Base-by-base conservation (phyloP, 176 grass and related monocot species). In the Thinopyrum elongatum region DNA sequence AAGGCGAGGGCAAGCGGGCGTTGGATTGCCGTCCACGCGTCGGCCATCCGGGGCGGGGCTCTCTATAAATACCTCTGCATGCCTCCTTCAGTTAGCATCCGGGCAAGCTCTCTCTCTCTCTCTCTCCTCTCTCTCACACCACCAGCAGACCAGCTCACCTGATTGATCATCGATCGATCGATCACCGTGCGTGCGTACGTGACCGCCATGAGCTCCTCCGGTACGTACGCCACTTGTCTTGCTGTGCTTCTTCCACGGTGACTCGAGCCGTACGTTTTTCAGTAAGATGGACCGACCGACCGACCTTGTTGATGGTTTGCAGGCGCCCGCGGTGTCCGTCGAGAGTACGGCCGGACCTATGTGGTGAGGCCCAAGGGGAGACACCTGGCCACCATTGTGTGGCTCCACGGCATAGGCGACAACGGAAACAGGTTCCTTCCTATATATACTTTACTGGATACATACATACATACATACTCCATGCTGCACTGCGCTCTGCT, bases 311-410 rank as follows among this genome's bases (percentile, higher is more conserved):
- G 11, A 25, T 70, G 39, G 26, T 49, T 26, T 89, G 89, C 90
- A 97, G 94, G 92, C 6, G 53, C 31, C 6, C 82, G 84, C 39
- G 82, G 86, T 2, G 70, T 77, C 21, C 55, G 94, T 2, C 84
- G 92, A 25, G 95, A 97, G 92, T 97, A 97, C 55, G 95, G 95
- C 27, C 87, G 95, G 87, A 97, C 95, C 2, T 92, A 97, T 81
- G 95, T 97, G 85, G 95, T 97, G 74, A 92, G 95, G 92, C 95
- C 95, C 51, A 97, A 92, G 88, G 94, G 86, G 84, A 94, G 95
- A 86, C 95, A 97, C 67, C 92, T 84, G 89, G 95, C 90, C 81
- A 97, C 95, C 57, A 97, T 97, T 83, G 92, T 97, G 38, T 97
- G 95, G 95, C 92, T 97, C 91, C 95, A 97, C 70, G 95, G 92